Evolutionary conservation across 345 rosid genomes (phyloP).

Genomic region (Cardiospermum halicacabum): DNA sequence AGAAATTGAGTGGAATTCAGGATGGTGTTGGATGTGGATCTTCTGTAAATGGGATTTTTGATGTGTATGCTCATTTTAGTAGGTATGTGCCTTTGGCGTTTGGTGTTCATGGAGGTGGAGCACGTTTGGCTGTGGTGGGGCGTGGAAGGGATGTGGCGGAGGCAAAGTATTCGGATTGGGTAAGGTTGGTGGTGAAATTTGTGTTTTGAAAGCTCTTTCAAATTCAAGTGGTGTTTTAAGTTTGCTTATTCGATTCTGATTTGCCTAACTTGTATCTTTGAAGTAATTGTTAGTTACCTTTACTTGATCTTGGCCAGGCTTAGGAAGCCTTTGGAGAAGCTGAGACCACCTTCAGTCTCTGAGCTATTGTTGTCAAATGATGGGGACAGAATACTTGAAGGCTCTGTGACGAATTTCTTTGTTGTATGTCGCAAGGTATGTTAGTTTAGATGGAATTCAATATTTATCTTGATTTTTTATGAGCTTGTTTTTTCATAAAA

Average conservation of each 20-base stretch:
- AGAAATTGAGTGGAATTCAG: constrained; percentile 29
- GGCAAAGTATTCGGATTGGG: constrained; percentile 90
- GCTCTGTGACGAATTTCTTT: constrained; percentile 67
- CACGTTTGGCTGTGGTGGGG: constrained; percentile 77
- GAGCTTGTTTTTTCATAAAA: too few relatives aligned
- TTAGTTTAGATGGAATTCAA: constrained; percentile 4
- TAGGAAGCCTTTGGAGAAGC: constrained; percentile 73
- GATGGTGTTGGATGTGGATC: constrained; percentile 16
- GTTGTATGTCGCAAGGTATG: constrained; percentile 62
- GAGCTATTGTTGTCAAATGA: constrained; percentile 80
- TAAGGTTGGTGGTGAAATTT: constrained; percentile 47
- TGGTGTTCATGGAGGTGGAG: constrained; percentile 49
- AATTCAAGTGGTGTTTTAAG: neutral
- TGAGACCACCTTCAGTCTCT: constrained; percentile 63
- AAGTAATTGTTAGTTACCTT: neutral
- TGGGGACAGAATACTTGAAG: constrained; percentile 83
- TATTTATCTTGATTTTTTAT: too few relatives aligned
- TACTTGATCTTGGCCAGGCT: constrained; percentile 37
- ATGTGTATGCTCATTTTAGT: constrained; percentile 62
- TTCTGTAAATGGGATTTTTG: constrained; percentile 27
- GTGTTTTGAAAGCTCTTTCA: neutral
- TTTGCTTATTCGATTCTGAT: neutral
- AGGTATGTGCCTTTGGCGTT: constrained; percentile 47
- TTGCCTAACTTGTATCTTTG: neutral
- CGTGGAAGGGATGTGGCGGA: constrained; percentile 56